Conservation (phyloP, 176 grass and related monocot species). For the Guadua angustifolia region DNA sequence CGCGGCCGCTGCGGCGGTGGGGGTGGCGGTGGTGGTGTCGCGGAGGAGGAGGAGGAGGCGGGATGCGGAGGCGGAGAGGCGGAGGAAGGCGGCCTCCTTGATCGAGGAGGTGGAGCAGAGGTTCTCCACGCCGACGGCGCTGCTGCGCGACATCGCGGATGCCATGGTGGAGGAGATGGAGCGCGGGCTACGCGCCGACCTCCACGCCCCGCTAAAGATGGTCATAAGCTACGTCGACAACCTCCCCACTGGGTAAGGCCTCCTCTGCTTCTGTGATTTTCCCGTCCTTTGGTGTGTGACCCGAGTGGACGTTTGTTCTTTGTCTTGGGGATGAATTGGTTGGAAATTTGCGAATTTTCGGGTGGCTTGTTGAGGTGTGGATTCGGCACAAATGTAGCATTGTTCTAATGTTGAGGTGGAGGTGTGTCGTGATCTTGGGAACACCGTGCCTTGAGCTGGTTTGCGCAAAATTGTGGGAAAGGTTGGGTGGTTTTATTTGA, state of each 20-base stretch:
- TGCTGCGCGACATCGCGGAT: constrained; percentile 81
- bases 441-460: constrained; percentile 4
- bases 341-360: neutral
- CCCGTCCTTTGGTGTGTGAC: neutral
- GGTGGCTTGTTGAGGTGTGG: neutral
- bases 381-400: constrained; percentile 40
- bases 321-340: neutral
- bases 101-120: constrained; percentile 70
- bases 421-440: constrained; percentile 9
- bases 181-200: constrained; percentile 68
- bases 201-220: constrained; percentile 75
- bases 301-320: neutral
- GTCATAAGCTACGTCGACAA: constrained; percentile 92
- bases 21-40: constrained; percentile 58
- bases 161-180: constrained; percentile 94
- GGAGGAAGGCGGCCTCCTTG: constrained; percentile 44
- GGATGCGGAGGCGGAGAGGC: constrained; percentile 44
- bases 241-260: constrained; percentile 78
- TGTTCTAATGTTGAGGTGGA: constrained; percentile 13
- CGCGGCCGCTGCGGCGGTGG: constrained; percentile 74
- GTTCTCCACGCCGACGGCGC: constrained; percentile 64
- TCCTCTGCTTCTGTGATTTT: constrained; percentile 8
- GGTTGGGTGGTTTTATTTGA: neutral
- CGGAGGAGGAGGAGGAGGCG: constrained; percentile 35
- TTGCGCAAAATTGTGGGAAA: neutral